Base-by-base conservation (phyloP, 1,284 basidiomycete species). In the Fomitopsis palustris region DNA sequence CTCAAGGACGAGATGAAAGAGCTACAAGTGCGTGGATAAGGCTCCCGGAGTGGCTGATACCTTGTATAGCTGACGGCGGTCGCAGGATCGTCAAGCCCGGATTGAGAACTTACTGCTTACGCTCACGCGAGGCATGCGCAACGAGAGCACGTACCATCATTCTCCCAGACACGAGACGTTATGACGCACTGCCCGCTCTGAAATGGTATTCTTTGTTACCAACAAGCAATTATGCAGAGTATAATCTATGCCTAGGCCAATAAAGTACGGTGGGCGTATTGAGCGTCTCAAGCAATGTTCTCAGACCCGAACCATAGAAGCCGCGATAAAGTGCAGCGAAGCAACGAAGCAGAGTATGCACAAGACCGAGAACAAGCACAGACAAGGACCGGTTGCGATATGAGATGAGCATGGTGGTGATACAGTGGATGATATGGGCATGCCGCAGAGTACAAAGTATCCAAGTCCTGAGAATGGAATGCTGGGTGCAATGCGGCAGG, bases 1-100 rank as follows among this genome's bases (percentile, higher is more conserved):
- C 74, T 93, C 54, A 85, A 83, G 71, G 86, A 88, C 5, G 90
- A 93, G 69, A 88, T 92, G 81, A 89, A 86, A 69, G 90, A 92
- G 68, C 72, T 92, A 51, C 88, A 90, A 79, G 88, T 88, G 56
- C 57, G 79, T 62, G 12, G 3, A 29, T 17, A 29, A 33, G n/a
- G 4, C 19, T 58, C 17, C 23, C 21, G 53, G 6, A 42, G 39
- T 5, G 14, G 21, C 23, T 41, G 9, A 42, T 43, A 43, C 19
- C 45, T 9, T 14, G 7, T 14, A 17, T 41, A 21, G 35, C 56
- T 27, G 21, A 39, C 8, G 39, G 25, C 16, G 27, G 4, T 25
- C 58, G 35, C 55, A 90, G 88, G 88, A 90, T 55, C 86, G 87
- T 45, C 90, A 92, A 75, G 84, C 85, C 25, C 81, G 90, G 35